Evolutionary conservation across 1,284 basidiomycete species (phyloP).

Genomic region (Inonotus hispidus): DNA sequence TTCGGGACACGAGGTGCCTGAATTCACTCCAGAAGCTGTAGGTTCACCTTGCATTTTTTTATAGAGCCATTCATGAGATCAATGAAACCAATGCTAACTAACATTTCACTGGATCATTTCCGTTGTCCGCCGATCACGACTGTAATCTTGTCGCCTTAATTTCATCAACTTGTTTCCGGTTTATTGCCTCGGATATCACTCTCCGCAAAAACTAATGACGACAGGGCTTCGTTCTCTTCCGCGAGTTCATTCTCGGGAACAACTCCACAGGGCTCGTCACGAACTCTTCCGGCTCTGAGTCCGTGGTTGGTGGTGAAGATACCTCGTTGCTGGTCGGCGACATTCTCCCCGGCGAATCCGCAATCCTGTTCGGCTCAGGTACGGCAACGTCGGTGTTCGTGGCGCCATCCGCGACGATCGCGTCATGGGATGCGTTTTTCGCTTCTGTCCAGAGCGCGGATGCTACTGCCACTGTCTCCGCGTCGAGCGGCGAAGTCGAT

Average conservation of each 20-base stretch:
- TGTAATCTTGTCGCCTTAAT: background rate
- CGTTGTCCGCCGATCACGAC: background rate
- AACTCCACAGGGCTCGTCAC: conserved; percentile 48
- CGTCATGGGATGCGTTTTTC: conserved; percentile 45
- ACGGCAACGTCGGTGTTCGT: conserved; percentile 45
- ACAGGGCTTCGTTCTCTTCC: conserved; percentile 51
- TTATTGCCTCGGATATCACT: background rate
- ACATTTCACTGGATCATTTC: too few species aligned
- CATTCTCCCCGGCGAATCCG: conserved; percentile 44
- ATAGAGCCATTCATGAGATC: background rate
- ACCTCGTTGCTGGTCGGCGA: conserved; percentile 35
- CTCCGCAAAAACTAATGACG: background rate
- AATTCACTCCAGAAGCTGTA: conserved; percentile 46
- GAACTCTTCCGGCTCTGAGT: conserved; percentile 21
- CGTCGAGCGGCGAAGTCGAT: background rate
- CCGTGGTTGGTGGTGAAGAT: conserved; percentile 54
- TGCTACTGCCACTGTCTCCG: background rate
- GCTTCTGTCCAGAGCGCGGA: conserved; percentile 13
- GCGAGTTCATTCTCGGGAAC: conserved; percentile 54
- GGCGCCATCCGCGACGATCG: conserved; percentile 47
- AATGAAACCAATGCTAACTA: background rate
- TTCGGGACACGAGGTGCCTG: conserved; percentile 55
- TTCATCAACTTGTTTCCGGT: background rate
- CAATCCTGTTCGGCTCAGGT: conserved; percentile 47
- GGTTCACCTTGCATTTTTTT: conserved; percentile 22